A percentile compares a stretch with the other conserved stretches of the same genome.
These are phyloP conservation scores for Boletus patriciae DNA, from an alignment of 768 basidiomycete genomes.

Conservation along the genomic window DNA sequence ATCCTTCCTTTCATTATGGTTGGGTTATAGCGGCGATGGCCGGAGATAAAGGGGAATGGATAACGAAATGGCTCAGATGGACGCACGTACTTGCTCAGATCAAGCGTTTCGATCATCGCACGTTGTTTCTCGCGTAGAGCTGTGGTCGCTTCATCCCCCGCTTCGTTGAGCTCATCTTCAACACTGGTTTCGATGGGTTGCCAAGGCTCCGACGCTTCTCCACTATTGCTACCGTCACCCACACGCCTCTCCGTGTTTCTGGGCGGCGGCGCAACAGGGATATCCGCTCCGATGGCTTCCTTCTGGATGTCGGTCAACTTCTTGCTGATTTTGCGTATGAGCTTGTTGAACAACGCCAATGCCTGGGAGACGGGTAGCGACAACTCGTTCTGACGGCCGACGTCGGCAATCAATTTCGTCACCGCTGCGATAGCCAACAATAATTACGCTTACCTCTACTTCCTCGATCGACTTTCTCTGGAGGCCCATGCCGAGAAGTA, in stretches of 20 bases:
- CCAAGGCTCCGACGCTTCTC: slow-evolving; percentile 32
- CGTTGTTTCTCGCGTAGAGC: slow-evolving; percentile 68
- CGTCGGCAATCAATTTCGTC: slow-evolving; percentile 2
- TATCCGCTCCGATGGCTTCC: slow-evolving; percentile 64
- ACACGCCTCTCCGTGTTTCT: slow-evolving; percentile 20
- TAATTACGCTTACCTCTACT: slow-evolving; percentile 61
- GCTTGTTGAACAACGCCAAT: slow-evolving; percentile 88
- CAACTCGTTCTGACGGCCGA: slow-evolving; percentile 60
- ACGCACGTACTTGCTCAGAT: slow-evolving; percentile 76
- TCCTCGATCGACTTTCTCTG: slow-evolving; percentile 90
- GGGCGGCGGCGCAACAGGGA: slow-evolving; percentile 45
- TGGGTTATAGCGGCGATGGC: slow-evolving; percentile 9
- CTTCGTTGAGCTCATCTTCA: slow-evolving; percentile 72
- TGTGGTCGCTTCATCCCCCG: slow-evolving; percentile 64
- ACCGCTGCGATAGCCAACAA: neutral
- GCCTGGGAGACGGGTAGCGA: slow-evolving; percentile 82
- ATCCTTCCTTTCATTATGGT: neutral
- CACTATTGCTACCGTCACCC: slow-evolving; percentile 2
- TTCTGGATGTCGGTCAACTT: slow-evolving; percentile 77
- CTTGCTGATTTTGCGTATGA: slow-evolving; percentile 81
- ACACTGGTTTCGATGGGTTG: slow-evolving; percentile 47
- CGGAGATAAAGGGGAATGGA: neutral
- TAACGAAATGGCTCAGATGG: neutral
- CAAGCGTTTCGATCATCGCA: slow-evolving; percentile 84
- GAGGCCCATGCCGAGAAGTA: slow-evolving; percentile 83